These are phyloP conservation scores for Suillus subalutaceus DNA, from an alignment of 768 basidiomycete genomes.

Conservation along the genomic window DNA sequence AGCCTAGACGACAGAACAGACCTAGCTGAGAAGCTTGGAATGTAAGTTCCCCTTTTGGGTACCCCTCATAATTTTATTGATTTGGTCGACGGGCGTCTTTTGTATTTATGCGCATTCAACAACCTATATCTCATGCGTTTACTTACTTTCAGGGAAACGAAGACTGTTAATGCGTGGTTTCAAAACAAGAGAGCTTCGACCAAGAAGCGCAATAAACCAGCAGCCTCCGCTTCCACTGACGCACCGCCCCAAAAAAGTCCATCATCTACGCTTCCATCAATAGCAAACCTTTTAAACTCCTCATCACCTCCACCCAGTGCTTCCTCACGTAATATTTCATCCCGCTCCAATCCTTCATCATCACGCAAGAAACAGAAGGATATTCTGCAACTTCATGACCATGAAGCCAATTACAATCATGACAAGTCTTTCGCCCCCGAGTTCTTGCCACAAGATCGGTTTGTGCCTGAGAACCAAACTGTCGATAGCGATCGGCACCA, in stretches of 20 bases:
- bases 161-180: constrained; percentile 87
- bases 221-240: constrained; percentile 33
- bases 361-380: constrained; percentile 34
- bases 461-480: constrained; percentile 36
- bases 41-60: constrained; percentile 54
- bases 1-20: constrained; percentile 66
- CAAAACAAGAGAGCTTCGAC: constrained; percentile 85
- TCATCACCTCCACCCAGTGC: constrained; percentile 28
- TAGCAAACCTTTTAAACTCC: constrained; percentile 44
- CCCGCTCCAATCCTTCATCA: constrained; percentile 27
- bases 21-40: constrained; percentile 73
- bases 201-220: constrained; percentile 66
- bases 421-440: constrained; percentile 36
- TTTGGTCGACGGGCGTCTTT: constrained; percentile 13
- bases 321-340: constrained; percentile 22
- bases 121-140: constrained; percentile 16
- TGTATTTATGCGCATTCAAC: constrained; percentile 13
- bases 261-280: constrained; percentile 36
- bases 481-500: constrained; percentile 26
- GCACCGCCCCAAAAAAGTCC: constrained; percentile 21
- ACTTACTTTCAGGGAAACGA: constrained; percentile 62
- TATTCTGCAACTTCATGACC: constrained; percentile 14
- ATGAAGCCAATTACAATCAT: constrained; percentile 12
- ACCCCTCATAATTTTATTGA: constrained; percentile 25
- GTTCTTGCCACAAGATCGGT: constrained; percentile 32